Base-by-base conservation (phyloP, 2,329 filamentous ascomycete genomes). In the Colletotrichum incanum region DNA sequence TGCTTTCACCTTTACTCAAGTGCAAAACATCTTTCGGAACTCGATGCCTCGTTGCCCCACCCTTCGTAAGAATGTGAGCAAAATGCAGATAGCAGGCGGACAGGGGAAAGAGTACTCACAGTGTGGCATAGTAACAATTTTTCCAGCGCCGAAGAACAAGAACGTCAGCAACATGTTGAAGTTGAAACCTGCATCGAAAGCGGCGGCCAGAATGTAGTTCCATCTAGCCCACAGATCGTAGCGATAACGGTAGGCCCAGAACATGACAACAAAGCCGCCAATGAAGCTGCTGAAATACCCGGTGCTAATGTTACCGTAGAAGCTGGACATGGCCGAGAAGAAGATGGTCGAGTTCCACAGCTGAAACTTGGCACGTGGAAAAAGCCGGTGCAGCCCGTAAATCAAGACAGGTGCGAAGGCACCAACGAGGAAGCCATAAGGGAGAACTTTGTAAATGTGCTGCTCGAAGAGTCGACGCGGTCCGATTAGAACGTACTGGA, bases 341-440 rank as follows among this genome's bases (percentile, higher is more conserved):
- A 91, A 91, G 65, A 91, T 91, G 5, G 88, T 91, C 26, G 87
- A 86, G 75, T 91, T 92, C 85, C 86, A 89, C 23, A 91, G 83
- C 39, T 88, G 85, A 75, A 85, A 89, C 43, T 88, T 88, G 18
- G 84, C 82, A 2, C 81, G 82, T 0, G 89, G 89, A 75, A 91
- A 90, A 20, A 80, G 76, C 7, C 84, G 83, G 76, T 91, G 87
- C 11, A 91, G 82, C 0, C 81, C 72, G 75, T 85, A 91, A 26
- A 91, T 79, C 6, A 87, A 28, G 2, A 84, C 60, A 0, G 88
- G 88, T 0, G 81, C 79, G 14, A 79, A 65, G 2, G 85, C 86
- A 8, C 88, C 88, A 52, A 86, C 81, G 9, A 89, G 79, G 77
- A 89, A 90, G 3, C 86, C 88, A 67, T 86, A 89, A 0, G 87